A percentile compares a stretch with the other conserved stretches of the same genome.
phyloP scores from a whole-genome alignment of 2,329 filamentous ascomycete species.

The Daldinia sp. region DNA sequence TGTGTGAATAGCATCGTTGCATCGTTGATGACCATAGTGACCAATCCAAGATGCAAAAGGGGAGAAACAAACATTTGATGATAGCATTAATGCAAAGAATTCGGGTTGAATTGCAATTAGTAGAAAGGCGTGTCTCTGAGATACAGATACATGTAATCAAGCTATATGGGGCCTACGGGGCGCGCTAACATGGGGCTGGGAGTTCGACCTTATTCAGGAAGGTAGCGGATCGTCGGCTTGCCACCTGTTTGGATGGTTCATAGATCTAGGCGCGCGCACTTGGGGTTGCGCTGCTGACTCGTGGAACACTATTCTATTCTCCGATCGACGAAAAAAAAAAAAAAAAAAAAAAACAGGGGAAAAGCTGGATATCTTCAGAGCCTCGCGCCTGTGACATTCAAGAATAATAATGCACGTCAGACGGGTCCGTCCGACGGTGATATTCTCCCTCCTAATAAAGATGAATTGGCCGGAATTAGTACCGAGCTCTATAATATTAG shows the following conservation, averaged over 20 bases:
- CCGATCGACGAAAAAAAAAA: slow-evolving; percentile 6
- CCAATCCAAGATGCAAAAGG: neutral
- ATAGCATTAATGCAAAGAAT: slow-evolving; percentile 2
- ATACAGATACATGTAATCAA: slow-evolving; percentile 1
- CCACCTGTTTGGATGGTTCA: slow-evolving; percentile 13
- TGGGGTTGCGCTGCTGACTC: slow-evolving; percentile 26
- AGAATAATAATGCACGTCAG: slow-evolving; percentile 10
- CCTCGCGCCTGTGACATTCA: slow-evolving; percentile 25
- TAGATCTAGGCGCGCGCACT: slow-evolving; percentile 29
- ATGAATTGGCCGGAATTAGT: slow-evolving; percentile 11
- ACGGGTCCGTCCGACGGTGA: slow-evolving; percentile 16
- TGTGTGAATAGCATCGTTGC: slow-evolving; percentile 7
- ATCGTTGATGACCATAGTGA: neutral
- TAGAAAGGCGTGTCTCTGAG: slow-evolving; percentile 14
- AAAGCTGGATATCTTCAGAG: slow-evolving; percentile 7
- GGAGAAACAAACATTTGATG: slow-evolving; percentile 7
- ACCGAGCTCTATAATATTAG: neutral
- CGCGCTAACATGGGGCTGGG: slow-evolving; percentile 16
- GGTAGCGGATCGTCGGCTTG: slow-evolving; percentile 33
- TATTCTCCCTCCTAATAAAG: slow-evolving; percentile 8
- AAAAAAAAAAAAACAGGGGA: neutral
- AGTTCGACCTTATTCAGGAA: slow-evolving; percentile 35
- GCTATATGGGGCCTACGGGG: slow-evolving; percentile 12
- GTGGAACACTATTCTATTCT: slow-evolving; percentile 37
- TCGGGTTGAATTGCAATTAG: slow-evolving; percentile 2